phyloP scores from a whole-genome alignment of 2,329 filamentous ascomycete genomes.

The Boeremia lycopersici region DNA sequence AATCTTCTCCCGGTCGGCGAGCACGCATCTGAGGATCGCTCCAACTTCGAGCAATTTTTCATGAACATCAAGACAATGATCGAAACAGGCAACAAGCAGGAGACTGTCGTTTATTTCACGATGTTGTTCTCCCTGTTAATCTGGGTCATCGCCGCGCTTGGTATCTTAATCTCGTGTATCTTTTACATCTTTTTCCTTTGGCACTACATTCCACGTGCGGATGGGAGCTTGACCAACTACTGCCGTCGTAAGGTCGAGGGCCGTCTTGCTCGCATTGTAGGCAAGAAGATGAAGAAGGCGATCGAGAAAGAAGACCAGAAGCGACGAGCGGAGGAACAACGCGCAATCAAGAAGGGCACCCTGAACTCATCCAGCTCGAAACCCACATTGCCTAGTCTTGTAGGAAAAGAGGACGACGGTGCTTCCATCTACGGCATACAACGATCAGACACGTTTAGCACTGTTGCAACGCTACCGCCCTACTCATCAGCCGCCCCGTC shows the following conservation, averaged over 20 bases:
- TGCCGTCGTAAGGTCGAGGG: conserved; percentile 92
- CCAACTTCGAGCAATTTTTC: conserved; percentile 77
- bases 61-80: conserved; percentile 78
- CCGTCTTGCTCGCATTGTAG: conserved; percentile 82
- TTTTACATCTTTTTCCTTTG: conserved; percentile 90
- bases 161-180: conserved; percentile 72
- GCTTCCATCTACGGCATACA: conserved; percentile 43
- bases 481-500: conserved; percentile 59
- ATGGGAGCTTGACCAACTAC: conserved; percentile 82
- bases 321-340: conserved; percentile 51
- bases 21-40: conserved; percentile 63
- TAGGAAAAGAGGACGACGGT: conserved; percentile 47
- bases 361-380: conserved; percentile 31
- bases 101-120: conserved; percentile 81
- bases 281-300: conserved; percentile 85
- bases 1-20: conserved; percentile 70
- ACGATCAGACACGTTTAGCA: conserved; percentile 42
- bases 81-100: conserved; percentile 70
- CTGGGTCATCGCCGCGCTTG: conserved; percentile 81
- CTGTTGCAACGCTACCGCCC: conserved; percentile 51
- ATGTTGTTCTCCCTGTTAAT: conserved; percentile 93
- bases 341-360: conserved; percentile 54
- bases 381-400: conserved; percentile 52
- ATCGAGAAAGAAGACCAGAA: conserved; percentile 73
- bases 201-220: conserved; percentile 83